Percentiles rank a stretch among this genome's conserved stretches.
These are phyloP conservation scores for Talaromyces wortmannii DNA, from an alignment of 495 filamentous ascomycete species.

Conservation along the genomic window DNA sequence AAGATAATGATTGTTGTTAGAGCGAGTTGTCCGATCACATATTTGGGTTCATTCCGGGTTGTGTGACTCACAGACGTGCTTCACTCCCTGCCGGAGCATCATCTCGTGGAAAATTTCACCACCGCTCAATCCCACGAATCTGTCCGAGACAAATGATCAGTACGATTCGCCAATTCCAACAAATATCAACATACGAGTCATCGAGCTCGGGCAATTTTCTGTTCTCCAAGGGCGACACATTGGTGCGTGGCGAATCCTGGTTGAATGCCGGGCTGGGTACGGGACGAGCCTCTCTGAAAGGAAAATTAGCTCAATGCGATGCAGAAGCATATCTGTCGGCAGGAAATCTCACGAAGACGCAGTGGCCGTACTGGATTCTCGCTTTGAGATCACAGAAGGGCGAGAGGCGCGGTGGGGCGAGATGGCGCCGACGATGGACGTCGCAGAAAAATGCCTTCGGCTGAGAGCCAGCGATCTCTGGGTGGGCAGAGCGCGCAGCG, in stretches of 20 bases:
- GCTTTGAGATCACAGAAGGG: conserved; percentile 28
- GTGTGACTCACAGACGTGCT: conserved; percentile 74
- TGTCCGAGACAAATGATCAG: conserved; percentile 20
- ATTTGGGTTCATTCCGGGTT: no score
- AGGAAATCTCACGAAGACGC: conserved; percentile 31
- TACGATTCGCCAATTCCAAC: background rate
- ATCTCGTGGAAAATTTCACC: conserved; percentile 99
- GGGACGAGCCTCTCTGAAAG: conserved; percentile 36
- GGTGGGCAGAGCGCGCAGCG: conserved; percentile 36
- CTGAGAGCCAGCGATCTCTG: conserved; percentile 32
- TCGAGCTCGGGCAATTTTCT: conserved; percentile 61
- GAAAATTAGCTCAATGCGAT: background rate
- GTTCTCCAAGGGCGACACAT: conserved; percentile 66
- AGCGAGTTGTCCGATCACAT: background rate
- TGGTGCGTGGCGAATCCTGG: conserved; percentile 48
- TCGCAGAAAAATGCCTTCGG: conserved; percentile 33
- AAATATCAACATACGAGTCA: conserved; percentile 45
- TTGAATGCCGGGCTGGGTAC: conserved; percentile 70
- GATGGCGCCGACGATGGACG: conserved; percentile 31
- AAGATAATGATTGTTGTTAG: background rate
- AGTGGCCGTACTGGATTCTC: conserved; percentile 43
- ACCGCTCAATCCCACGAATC: conserved; percentile 91
- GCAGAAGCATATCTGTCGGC: background rate
- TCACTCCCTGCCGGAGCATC: conserved; percentile 89
- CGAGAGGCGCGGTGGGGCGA: conserved; percentile 37